Base-by-base conservation (phyloP, 495 filamentous ascomycete genomes). In the Cenococcum geophilum region DNA sequence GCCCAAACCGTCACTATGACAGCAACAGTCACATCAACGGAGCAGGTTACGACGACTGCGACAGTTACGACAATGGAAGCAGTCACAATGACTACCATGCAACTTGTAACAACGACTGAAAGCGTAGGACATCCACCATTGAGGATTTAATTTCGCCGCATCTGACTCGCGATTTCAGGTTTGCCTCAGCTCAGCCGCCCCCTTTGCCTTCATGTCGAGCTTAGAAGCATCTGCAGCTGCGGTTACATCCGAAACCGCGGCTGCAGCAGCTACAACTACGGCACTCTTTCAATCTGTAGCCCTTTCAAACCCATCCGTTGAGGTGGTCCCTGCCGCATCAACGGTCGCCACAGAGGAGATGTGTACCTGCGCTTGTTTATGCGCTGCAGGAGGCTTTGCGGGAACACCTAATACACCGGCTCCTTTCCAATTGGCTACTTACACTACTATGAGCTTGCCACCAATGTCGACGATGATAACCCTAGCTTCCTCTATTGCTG, bases 361-460 rank as follows among this genome's bases (percentile, higher is more conserved):
- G 51, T 67, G 64, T 36, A 60, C 34, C 2, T 67, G 64, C 60
- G 18, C 27, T 11, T 68, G 66, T 43, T n/a, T 27, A 2, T 68
- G 66, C 47, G 52, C 58, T 1, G 58, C 45, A 8, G 59, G 51
- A 23, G 14, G 23, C 35, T 65, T 68, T 50, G 58, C 62, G 4
- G 64, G 61, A 59, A 3, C 6, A 35, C 53, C 66, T 21, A 59
- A 58, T 10, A 21, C n/a, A 18, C 47, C 62, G 0, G 53, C 34
- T 12, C 66, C 61, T 10, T 68, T 68, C 66, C 61, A 65, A 35
- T 32, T 68, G n/a, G 32, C 25, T n/a, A 61, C 61, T 14, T 52
- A 52, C 23, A n/a, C 5, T 11, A 25, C 12, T 12, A 62, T 64
- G 53, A 61, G 35, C 3, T 10, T 23, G 20, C 27, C 57, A 12